Evolutionary conservation across 208 protist genomes (phyloP).

Genomic region (Phytomonas francai): DNA sequence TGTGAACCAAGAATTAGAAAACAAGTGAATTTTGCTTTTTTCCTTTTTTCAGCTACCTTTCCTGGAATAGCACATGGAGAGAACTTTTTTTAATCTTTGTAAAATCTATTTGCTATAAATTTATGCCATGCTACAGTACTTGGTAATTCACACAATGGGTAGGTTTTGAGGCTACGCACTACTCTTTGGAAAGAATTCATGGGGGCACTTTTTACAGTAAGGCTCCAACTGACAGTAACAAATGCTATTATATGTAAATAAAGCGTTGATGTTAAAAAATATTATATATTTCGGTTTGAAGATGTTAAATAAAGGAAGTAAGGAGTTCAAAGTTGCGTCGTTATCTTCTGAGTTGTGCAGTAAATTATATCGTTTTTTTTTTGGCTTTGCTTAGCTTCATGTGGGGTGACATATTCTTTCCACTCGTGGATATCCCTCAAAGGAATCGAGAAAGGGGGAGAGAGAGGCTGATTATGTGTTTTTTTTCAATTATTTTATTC

Average conservation of each 20-base stretch:
- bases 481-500: not conserved
- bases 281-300: not conserved
- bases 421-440: not conserved
- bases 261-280: not conserved
- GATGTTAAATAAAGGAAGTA: constrained; percentile 6
- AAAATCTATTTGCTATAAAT: not conserved
- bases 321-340: not conserved
- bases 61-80: not conserved
- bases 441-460: not conserved
- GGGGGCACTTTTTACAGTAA: not conserved
- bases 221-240: not conserved
- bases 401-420: not conserved
- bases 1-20: not conserved
- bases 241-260: not conserved
- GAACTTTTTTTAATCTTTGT: not conserved
- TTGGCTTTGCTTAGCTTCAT: constrained; percentile 8
- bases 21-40: not conserved
- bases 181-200: not conserved
- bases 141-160: not conserved
- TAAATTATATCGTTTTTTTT: constrained; percentile 11
- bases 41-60: not conserved
- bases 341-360: not conserved
- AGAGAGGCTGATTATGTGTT: not conserved
- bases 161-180: not conserved
- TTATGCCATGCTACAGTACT: not conserved